Base-by-base conservation (phyloP, 2,329 filamentous ascomycete genomes). In the Gnomoniopsis smithogilvyi region DNA sequence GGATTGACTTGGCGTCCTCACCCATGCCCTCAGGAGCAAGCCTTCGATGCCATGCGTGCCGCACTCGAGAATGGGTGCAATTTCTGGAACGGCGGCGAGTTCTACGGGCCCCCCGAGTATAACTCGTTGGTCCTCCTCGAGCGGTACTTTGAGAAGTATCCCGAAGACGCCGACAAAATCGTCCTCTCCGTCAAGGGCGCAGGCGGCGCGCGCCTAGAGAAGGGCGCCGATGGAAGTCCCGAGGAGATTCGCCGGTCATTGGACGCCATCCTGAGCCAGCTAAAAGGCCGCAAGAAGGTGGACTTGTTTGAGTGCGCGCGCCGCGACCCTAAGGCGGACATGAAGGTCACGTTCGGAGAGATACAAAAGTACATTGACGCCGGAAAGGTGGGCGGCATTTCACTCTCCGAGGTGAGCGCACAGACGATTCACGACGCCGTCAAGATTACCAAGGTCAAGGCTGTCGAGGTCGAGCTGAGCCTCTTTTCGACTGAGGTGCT, bases 141-240 rank as follows among this genome's bases (percentile, higher is more conserved):
- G 61, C 75, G 78, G 26, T 90, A 89, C 72, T 88, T 90, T 67
- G 77, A 77, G 34, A 78, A 80, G 61, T 82, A 89, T 67, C 86
- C 87, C 1, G 82, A 86, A 62, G 83, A 89, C 63, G 84, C 85
- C 8, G 74, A 80, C 52, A 84, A 85, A 67, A 77, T 89, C n/a
- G 77, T 87, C 12, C 71, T 90, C 50, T 80, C 78, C 65, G 79
- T 90, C 67, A 90, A 90, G 72, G 86, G 86, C 30, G 82, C 78
- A 8, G 41, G 76, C 34, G 68, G 78, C 47, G 70, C 64, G 10
- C 64, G 76, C 41, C 56, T 54, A 1, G 54, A 56, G 45, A 56
- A 56, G 45, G 54, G 33, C 15, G 76, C 80, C 0, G 80, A 87
- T 65, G 79, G 82, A 21, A 81, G 78, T 3, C 78, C 80, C 7